A percentile compares a stretch with the other conserved stretches of the same genome.
Evolutionary conservation across 2,329 filamentous ascomycete species (phyloP).

Genomic region (Alternaria sp.): DNA sequence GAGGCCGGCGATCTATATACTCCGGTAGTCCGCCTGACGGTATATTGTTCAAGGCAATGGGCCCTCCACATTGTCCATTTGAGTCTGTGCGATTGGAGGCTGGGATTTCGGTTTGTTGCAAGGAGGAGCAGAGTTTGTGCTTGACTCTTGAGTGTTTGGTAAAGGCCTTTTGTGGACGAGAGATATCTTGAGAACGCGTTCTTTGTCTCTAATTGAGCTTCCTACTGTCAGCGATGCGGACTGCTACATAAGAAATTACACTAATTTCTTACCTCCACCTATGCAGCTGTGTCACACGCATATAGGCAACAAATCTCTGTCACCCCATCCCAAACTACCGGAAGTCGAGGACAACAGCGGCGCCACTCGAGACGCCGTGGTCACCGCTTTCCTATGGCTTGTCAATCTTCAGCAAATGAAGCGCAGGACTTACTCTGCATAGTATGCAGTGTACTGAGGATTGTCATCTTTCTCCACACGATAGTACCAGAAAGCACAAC

Average conservation of each 20-base stretch:
- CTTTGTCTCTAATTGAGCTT: too few relatives aligned
- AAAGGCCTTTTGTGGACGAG: not conserved
- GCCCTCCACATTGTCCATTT: not conserved
- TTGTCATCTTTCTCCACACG: not conserved
- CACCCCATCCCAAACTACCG: too few relatives aligned
- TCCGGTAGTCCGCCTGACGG: not conserved
- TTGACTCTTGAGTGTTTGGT: not conserved
- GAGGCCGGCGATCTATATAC: not conserved
- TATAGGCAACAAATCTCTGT: too few relatives aligned
- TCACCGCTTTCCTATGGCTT: not conserved
- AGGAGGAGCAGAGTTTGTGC: rapidly evolving
- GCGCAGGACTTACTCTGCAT: not conserved
- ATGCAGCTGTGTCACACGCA: too few relatives aligned
- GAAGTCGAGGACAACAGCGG: too few relatives aligned
- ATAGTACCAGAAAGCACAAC: not conserved
- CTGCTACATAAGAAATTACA: too few relatives aligned
- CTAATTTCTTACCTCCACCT: too few relatives aligned
- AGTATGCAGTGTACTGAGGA: not conserved
- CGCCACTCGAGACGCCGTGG: not conserved
- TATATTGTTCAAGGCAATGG: not conserved
- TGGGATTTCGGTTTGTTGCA: not conserved
- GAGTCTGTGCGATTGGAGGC: not conserved
- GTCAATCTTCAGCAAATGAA: not conserved
- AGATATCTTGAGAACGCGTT: not conserved
- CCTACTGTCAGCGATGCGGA: too few relatives aligned